These are phyloP conservation scores for Eimeria necatrix DNA, from an alignment of 169 alveolate genomes.

Conservation along the genomic window DNA sequence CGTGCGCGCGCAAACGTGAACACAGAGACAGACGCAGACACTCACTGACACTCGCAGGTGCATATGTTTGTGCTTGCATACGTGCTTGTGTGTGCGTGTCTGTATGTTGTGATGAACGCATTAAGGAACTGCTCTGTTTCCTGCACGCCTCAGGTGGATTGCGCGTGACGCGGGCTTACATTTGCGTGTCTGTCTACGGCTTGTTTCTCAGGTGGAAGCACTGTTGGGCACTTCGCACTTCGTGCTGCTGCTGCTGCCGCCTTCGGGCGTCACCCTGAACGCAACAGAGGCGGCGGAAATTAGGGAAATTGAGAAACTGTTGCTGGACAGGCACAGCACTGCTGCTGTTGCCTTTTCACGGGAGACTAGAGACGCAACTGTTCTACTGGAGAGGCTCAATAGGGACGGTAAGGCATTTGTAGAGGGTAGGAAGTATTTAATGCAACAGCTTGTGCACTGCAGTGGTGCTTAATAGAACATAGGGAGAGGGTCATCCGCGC, in stretches of 20 bases:
- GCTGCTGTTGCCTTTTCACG: conserved; percentile 48
- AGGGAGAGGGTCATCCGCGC: too few relatives aligned
- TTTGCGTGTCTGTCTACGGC: not conserved
- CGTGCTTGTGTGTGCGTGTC: not conserved
- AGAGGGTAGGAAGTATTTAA: not conserved
- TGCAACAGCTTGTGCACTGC: not conserved
- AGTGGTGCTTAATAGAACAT: too few relatives aligned
- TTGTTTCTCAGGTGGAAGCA: not conserved
- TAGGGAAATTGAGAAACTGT: conserved; percentile 16
- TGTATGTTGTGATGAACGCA: not conserved
- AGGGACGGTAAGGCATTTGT: not conserved
- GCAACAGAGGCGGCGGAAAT: conserved; percentile 27
- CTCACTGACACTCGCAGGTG: not conserved
- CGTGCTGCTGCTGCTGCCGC: conserved; percentile 67
- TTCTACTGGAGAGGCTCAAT: conserved; percentile 13
- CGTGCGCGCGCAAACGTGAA: not conserved
- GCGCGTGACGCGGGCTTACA: too few relatives aligned
- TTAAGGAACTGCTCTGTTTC: too few relatives aligned
- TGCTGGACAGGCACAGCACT: conserved; percentile 55
- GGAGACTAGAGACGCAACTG: not conserved
- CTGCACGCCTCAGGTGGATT: too few relatives aligned
- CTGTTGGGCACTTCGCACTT: conserved; percentile 14
- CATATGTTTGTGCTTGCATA: not conserved
- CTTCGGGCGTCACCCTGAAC: conserved; percentile 18
- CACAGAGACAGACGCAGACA: not conserved